Evolutionary conservation across 2,329 filamentous ascomycete species (phyloP).

Genomic region (Chaetoscypha palmicola): DNA sequence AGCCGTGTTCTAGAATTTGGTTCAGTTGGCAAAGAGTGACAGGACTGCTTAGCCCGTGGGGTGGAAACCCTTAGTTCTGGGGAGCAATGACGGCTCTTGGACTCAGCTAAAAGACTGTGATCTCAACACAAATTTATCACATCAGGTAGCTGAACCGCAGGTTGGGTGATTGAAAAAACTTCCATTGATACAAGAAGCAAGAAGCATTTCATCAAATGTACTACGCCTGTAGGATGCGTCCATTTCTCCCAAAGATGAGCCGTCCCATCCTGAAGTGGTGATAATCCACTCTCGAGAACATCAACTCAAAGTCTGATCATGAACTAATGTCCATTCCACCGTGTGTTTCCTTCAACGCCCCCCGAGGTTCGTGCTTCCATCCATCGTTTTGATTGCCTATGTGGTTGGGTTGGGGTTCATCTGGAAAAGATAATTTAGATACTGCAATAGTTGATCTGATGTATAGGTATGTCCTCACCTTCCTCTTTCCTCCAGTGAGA

Average conservation of each 20-base stretch:
- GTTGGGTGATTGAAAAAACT: constrained; percentile 13
- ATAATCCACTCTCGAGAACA: constrained; percentile 24
- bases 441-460: constrained; percentile 6
- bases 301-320: constrained; percentile 24
- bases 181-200: constrained; percentile 23
- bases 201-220: constrained; percentile 26
- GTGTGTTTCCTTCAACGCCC: constrained; percentile 12
- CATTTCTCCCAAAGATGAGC: constrained; percentile 27
- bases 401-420: constrained; percentile 83
- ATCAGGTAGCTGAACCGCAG: neutral
- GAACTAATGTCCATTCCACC: constrained; percentile 17
- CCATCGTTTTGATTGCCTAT: constrained; percentile 37
- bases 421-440: constrained; percentile 35
- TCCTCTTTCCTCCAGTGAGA: constrained; percentile 95
- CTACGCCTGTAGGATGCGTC: constrained; percentile 29
- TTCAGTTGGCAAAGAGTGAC: too few relatives aligned
- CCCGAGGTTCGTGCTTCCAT: constrained; percentile 8
- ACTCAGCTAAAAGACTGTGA: too few relatives aligned
- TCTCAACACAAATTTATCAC: neutral
- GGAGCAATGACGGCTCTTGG: too few relatives aligned
- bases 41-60: too few relatives aligned
- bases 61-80: too few relatives aligned
- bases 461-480: constrained; percentile 52
- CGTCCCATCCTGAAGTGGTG: constrained; percentile 24
- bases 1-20: too few relatives aligned